Evolutionary conservation across 2,329 filamentous ascomycete species (phyloP), one percentile per base, ranked within the genome.

Genomic region (Colletotrichum orchidophilum): DNA sequence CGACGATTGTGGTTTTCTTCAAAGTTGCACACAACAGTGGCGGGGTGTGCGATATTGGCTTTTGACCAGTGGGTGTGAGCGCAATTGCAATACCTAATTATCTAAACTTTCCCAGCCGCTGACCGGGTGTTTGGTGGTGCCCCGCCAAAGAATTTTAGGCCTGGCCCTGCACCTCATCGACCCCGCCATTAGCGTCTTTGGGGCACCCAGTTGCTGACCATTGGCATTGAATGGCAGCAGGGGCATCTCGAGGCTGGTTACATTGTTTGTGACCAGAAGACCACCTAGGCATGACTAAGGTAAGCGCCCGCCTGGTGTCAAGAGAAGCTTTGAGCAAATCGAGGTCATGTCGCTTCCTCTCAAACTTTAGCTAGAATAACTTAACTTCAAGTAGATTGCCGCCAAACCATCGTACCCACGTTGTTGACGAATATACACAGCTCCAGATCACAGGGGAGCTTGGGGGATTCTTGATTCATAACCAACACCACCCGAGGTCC

Each of bases 101-200:
- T 59, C 50, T 42, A 54, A 49, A 68, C 29, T 69, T 71, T 69
- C 52, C 60, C 62, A 46, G 64, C 42, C 58, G 49, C 53, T 69
- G 31, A 13, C 26, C 26, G 39, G 42, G 58, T 63, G 24, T 53
- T 53, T 61, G 50, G 67, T 49, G 59, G 69, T 71, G 65, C 69
- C 69, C 69, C 69, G 69, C 69, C 59, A 68, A 33, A 69, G 53
- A 71, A 59, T 60, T 71, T 59, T 63, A 59, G 59, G 69, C 29
- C 57, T 60, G 50, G 39, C 33, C 63, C 64, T 68, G 64, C 65
- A 71, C 58, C 65, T 71, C 58, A 39, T 59, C 42, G 33, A 71
- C 69, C 69, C 65, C 69, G 69, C 69, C 65, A 71, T 69, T 71
- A 71, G 65, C 65, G 64, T 62, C 65, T 68, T 58, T n/a, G 29